Evolutionary conservation across 2,329 filamentous ascomycete species (phyloP).

Genomic region (Fusarium tricinctum): DNA sequence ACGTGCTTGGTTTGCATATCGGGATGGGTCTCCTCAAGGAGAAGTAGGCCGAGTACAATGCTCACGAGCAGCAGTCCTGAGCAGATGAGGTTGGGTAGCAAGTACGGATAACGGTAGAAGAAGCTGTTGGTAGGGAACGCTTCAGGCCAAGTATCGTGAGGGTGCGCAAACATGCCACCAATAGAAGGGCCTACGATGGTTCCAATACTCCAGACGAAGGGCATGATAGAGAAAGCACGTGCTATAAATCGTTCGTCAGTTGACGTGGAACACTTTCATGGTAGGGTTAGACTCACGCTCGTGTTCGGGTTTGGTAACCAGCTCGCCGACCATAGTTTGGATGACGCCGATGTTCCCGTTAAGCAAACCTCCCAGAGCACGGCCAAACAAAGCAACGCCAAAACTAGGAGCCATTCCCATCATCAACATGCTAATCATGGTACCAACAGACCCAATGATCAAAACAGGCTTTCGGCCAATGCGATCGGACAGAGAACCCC

Average conservation of each 20-base stretch:
- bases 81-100: conserved; percentile 91
- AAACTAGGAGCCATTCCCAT: conserved; percentile 88
- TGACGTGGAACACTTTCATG: not conserved
- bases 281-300: conserved; percentile 75
- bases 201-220: conserved; percentile 92
- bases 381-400: conserved; percentile 83
- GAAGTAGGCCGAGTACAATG: conserved; percentile 82
- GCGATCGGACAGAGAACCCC: conserved; percentile 86
- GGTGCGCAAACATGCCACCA: conserved; percentile 87
- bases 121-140: conserved; percentile 76
- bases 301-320: conserved; percentile 86
- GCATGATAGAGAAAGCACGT: conserved; percentile 90
- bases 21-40: conserved; percentile 91
- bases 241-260: conserved; percentile 61
- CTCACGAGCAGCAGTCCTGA: conserved; percentile 81
- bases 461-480: conserved; percentile 89
- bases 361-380: conserved; percentile 82
- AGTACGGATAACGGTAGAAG: conserved; percentile 85
- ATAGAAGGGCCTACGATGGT: conserved; percentile 91
- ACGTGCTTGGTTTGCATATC: conserved; percentile 74
- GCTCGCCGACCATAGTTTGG: conserved; percentile 92
- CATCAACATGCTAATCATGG: conserved; percentile 84
- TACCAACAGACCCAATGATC: conserved; percentile 83
- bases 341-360: conserved; percentile 95
- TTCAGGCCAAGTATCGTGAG: conserved; percentile 78